Base-by-base conservation (phyloP, 2,329 filamentous ascomycete species). In the Ceratocystis cacaofunesta region DNA sequence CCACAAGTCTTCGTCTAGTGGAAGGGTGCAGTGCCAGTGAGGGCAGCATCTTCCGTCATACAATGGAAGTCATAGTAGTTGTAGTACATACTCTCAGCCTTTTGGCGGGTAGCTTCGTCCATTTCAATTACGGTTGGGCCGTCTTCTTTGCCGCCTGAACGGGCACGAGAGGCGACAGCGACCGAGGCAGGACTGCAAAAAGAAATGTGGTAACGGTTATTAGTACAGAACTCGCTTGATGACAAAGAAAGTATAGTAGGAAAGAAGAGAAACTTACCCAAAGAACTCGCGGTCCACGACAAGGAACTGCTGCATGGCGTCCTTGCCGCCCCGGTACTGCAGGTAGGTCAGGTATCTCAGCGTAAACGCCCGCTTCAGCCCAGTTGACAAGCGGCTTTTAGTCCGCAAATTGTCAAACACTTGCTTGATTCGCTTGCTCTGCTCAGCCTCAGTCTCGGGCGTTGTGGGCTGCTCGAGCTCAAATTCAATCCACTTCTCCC, bases 401-500 rank as follows among this genome's bases (percentile, higher is more conserved):
- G 80, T 78, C 43, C 87, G 82, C 71, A 96, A 82, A 70, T 90
- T 84, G 25, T 89, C 82, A 71, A 92, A 85, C 12, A 96, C 87
- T 64, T 86, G 82, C 76, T 90, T 90, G 72, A 97, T 85, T n/a
- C 86, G 86, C 69, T 85, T 79, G 63, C 85, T 84, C 66, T 90
- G 84, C 66, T 83, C 78, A 1, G 78, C 70, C 71, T 92, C 89
- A 1, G 81, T 79, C 62, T 85, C 82, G 1, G 79, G 76, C 68
- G 78, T 85, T 1, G 86, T 87, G 10, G 89, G 87, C 74, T 96
- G 92, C 66, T 89, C 85, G 61, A 95, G 79, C 77, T 99, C 94
- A 72, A 99, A 96, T 67, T 87, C 79, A 65, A 97, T 82, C 79
- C 91, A 97, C 71, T 84, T 89, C 70, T 85, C 80, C 92, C 94